Evolutionary conservation across 805 yeast species (phyloP).

Genomic region (Myxozyma monticola): DNA sequence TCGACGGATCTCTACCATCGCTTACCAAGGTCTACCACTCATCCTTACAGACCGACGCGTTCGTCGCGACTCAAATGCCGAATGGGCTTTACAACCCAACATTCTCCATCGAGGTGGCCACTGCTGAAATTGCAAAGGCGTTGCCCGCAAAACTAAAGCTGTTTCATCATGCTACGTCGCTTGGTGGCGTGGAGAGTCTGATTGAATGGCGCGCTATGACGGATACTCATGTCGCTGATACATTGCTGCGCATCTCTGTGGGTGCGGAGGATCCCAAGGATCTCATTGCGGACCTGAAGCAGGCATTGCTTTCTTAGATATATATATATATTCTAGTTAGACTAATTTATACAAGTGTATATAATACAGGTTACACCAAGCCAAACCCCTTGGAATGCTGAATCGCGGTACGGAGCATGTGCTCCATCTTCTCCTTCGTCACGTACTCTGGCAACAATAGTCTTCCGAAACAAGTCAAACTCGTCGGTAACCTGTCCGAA

Average conservation of each 20-base stretch:
- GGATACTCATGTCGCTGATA: constrained; percentile 56
- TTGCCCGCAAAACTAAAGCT: constrained; percentile 66
- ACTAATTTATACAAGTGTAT: neutral
- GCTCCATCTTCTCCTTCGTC: constrained; percentile 36
- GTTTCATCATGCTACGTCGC: constrained; percentile 88
- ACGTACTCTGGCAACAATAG: constrained; percentile 50
- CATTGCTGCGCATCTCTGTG: constrained; percentile 69
- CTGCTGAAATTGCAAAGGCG: constrained; percentile 55
- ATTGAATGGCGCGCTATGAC: constrained; percentile 87
- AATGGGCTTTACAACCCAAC: constrained; percentile 67
- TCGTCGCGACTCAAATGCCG: constrained; percentile 63
- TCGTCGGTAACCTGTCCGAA: constrained; percentile 47
- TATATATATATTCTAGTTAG: neutral
- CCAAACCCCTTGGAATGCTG: constrained; percentile 39
- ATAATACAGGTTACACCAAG: constrained; percentile 21
- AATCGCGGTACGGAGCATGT: constrained; percentile 33
- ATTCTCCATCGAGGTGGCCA: constrained; percentile 59
- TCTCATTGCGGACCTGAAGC: constrained; percentile 63
- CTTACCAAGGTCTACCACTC: constrained; percentile 65
- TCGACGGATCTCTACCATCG: constrained; percentile 45
- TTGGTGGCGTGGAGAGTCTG: constrained; percentile 89
- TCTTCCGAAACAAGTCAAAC: constrained; percentile 52
- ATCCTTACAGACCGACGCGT: constrained; percentile 70
- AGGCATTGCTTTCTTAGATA: constrained; percentile 9
- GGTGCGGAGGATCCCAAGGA: constrained; percentile 81